These are phyloP conservation scores for Dalbergia cochinchinensis DNA, from an alignment of 306 rosid species.

Conservation along the genomic window DNA sequence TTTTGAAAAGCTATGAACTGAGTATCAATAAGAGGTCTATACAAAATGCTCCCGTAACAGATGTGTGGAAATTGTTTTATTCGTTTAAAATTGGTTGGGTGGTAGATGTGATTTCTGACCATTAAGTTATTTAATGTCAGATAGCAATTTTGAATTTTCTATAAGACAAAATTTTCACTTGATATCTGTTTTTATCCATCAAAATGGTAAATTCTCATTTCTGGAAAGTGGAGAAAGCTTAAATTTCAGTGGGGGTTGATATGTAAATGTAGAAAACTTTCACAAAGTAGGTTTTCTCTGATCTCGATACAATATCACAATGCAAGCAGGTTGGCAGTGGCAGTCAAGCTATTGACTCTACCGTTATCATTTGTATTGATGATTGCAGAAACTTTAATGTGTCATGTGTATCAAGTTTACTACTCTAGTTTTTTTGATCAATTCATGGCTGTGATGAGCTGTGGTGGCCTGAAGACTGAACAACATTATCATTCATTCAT, in stretches of 20 bases:
- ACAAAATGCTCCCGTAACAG: background rate
- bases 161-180: background rate
- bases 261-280: conserved; percentile 10
- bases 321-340: background rate
- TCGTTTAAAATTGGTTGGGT: background rate
- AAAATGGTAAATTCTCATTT: background rate
- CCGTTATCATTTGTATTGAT: background rate
- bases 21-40: conserved; percentile 18
- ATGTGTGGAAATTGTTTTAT: background rate
- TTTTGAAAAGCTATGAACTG: conserved; percentile 15
- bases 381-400: conserved; percentile 2
- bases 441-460: conserved; percentile 2
- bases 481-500: background rate
- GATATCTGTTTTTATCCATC: background rate
- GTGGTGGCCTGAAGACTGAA: conserved; percentile 8
- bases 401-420: conserved; percentile 14
- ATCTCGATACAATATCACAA: background rate
- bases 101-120: background rate
- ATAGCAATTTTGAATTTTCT: conserved; percentile 3
- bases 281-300: background rate
- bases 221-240: background rate
- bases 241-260: background rate
- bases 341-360: background rate
- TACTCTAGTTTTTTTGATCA: background rate
- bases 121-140: background rate